Evolutionary conservation across 768 basidiomycete genomes (phyloP).

Genomic region (Dendrothele bispora): DNA sequence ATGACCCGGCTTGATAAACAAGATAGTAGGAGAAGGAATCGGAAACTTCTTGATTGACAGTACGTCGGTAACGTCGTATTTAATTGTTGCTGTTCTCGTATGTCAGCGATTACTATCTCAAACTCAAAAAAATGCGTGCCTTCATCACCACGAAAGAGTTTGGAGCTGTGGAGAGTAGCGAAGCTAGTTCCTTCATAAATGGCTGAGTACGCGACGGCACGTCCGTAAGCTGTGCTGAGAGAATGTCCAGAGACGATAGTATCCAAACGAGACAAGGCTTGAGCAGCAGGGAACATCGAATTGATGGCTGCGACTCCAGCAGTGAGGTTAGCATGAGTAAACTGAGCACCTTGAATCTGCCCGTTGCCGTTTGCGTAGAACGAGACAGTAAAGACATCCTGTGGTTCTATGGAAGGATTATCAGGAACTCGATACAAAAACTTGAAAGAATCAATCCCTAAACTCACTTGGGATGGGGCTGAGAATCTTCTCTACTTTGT

Average conservation of each 20-base stretch:
- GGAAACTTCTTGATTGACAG: conserved; percentile 47
- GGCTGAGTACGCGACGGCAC: conserved; percentile 79
- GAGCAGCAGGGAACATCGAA: conserved; percentile 72
- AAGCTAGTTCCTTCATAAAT: conserved; percentile 75
- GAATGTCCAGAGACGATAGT: conserved; percentile 76
- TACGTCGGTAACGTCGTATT: conserved; percentile 46
- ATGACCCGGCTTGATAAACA: conserved; percentile 73
- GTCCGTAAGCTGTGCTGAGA: conserved; percentile 74
- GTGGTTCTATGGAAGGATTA: conserved; percentile 41
- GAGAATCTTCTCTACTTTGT: conserved; percentile 44
- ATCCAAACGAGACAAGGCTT: conserved; percentile 68
- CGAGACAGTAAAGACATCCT: conserved; percentile 66
- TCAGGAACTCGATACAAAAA: conserved; percentile 5
- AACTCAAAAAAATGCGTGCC: conserved; percentile 29
- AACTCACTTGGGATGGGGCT: conserved; percentile 55
- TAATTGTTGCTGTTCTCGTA: conserved; percentile 15
- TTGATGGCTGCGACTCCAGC: conserved; percentile 85
- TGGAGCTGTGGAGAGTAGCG: conserved; percentile 59
- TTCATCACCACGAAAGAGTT: conserved; percentile 45
- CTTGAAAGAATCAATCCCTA: background rate
- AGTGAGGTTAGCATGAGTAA: conserved; percentile 85
- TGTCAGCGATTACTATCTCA: background rate
- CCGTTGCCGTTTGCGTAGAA: conserved; percentile 58
- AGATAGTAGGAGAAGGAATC: conserved; percentile 73
- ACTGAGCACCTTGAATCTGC: conserved; percentile 56